Base-by-base conservation (phyloP, 2,329 filamentous ascomycete species). In the Cercospora citrullina region DNA sequence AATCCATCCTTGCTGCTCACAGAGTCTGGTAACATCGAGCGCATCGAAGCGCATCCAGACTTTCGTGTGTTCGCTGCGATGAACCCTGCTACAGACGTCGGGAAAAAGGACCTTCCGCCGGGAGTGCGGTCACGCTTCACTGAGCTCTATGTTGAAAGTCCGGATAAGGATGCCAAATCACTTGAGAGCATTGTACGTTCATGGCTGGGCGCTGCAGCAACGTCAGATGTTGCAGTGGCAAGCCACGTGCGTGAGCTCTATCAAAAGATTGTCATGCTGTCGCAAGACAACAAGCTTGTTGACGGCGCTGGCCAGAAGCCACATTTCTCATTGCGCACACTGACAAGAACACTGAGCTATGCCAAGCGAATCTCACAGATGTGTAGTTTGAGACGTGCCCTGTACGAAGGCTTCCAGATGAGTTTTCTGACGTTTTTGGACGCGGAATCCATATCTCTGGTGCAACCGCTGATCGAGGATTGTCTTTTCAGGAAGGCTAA, bases 31-130 rank as follows among this genome's bases (percentile, higher is more conserved):
- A 93, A 95, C 73, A 92, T 97, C 53, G 93, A 98, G 79, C 88
- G 94, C 71, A 90, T 99, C 39, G 86, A 90, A 69, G 95, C 94
- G 0, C 94, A 99, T 79, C 90, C 93, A 0, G 89, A 97, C 71
- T 99, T 99, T 79, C 89, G 95, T 45, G 91, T 99, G 14, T 99
- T 99, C 77, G 96, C 92, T 62, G 95, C 96, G 30, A 99, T 99
- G 95, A 99, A 99, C 76, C 95, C 95, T 31, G 95, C 95, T 5
- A 99, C 95, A 3, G 95, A 99, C 81, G 89, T 97, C 65, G 95
- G 96, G 69, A 99, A 99, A 81, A 90, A 94, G 65, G 95, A 99
- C 79, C 83, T 99, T 16, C 93, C 94, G 0, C 89, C 92, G 64
- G 94, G 94, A 1, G 88, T 98, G 53, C 87, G 94, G 65, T 96